Percentiles rank a stretch among this genome's conserved stretches.
These are phyloP conservation scores for Lophium mytilinum DNA, from an alignment of 495 filamentous ascomycete species.

Conservation along the genomic window DNA sequence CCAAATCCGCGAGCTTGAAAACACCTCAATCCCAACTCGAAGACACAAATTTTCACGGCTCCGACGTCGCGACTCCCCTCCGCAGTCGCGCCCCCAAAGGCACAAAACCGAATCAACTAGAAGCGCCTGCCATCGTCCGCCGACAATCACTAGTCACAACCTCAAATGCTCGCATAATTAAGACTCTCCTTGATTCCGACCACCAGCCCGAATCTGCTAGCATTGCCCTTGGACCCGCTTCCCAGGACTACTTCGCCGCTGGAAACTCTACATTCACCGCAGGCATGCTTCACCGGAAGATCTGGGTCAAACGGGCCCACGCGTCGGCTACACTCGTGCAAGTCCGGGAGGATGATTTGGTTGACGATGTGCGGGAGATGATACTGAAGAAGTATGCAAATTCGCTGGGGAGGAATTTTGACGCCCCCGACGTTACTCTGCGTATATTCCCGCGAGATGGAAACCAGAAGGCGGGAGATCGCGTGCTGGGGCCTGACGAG, in stretches of 20 bases:
- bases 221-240: background rate
- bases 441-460: constrained; percentile 49
- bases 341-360: constrained; percentile 78
- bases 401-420: constrained; percentile 77
- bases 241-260: constrained; percentile 16
- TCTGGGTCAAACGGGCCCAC: constrained; percentile 85
- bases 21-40: background rate
- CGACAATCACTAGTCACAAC: constrained; percentile 23
- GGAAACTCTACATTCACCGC: constrained; percentile 20
- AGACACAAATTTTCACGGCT: background rate
- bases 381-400: constrained; percentile 91
- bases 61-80: background rate
- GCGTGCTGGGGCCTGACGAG: constrained; percentile 78
- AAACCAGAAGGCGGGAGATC: constrained; percentile 48
- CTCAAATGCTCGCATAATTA: constrained; percentile 25
- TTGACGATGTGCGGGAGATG: constrained; percentile 90
- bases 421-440: constrained; percentile 77
- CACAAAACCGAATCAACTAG: background rate
- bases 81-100: constrained; percentile 1
- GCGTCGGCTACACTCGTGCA: constrained; percentile 82
- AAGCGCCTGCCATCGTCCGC: constrained; percentile 10
- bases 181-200: constrained; percentile 18
- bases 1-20: background rate
- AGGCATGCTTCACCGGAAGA: constrained; percentile 63
- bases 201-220: background rate